Base-by-base conservation (phyloP, 2,329 filamentous ascomycete genomes). In the Calonectria henricotiae region DNA sequence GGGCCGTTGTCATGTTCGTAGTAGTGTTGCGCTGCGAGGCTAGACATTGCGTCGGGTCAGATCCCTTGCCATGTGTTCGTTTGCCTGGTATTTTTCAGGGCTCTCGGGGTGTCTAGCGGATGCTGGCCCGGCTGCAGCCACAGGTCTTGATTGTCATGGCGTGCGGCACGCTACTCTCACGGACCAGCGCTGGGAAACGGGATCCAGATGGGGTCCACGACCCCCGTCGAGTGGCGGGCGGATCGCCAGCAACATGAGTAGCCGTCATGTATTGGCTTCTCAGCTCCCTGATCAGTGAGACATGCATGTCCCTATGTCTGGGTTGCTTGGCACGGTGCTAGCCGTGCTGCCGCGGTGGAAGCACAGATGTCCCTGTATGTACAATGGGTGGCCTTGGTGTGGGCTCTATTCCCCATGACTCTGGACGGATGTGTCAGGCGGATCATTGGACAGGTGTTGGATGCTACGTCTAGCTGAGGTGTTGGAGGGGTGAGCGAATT, bases 51-150 rank as follows among this genome's bases (percentile, higher is more conserved):
- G 20, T 58, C 62, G 61, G 69, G 67, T 70, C 71, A 68, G 64
- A 72, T 74, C 70, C 65, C 67, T 64, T 74, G 62, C 27, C 54
- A 61, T 71, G 44, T 61, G 61, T 67, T 67, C 39, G 58, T 64
- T 62, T 65, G 39, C 64, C 25, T 61, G 63, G 54, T 61, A 64
- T 65, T 41, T 60, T 15, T 37, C 27, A 25, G 58, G 60, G 61
- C 47, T 65, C 72, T 58, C 17, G 54, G 43, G 25, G 51, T 66
- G n/a, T 62, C 71, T 71, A 76, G 75, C 74, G 75, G 70, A 73
- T 77, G 73, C 70, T 73, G 70, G 37, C 71, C 75, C 68, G 70
- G 73, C 67, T 69, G 74, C 69, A 74, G 72, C 74, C 71, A 76
- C 70, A 70, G 54, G 62, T 51, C 61, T 23, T 63, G 64, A 65